These are phyloP conservation scores for Colletotrichum sp. DNA, from an alignment of 2,329 filamentous ascomycete genomes.

Conservation along the genomic window DNA sequence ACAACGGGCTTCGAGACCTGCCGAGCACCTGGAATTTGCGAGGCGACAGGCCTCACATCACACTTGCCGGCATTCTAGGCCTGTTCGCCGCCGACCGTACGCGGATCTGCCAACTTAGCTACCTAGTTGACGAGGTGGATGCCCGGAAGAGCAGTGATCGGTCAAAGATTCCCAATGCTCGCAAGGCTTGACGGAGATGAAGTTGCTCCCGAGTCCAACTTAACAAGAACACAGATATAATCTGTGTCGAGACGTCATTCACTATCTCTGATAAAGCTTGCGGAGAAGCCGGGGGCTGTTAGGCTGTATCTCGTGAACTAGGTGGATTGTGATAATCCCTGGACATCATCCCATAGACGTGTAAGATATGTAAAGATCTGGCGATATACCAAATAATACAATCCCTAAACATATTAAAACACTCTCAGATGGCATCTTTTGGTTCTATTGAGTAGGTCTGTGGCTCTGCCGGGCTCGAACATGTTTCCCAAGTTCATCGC, in stretches of 20 bases:
- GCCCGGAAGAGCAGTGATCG: background rate
- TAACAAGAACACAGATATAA: background rate
- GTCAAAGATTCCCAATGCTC: background rate
- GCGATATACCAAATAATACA: background rate
- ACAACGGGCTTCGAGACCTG: background rate
- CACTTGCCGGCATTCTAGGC: background rate
- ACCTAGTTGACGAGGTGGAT: background rate
- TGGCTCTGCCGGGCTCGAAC: fast-evolving
- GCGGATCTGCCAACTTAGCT: background rate
- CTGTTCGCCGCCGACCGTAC: background rate
- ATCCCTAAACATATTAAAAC: background rate
- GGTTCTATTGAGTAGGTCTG: fast-evolving
- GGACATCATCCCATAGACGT: background rate
- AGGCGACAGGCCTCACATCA: background rate
- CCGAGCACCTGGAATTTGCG: background rate
- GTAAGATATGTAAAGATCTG: background rate
- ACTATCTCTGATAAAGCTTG: background rate
- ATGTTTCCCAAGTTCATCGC: background rate
- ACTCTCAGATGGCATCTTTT: background rate
- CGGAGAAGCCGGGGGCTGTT: fast-evolving
- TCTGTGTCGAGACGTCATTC: background rate
- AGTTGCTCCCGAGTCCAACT: background rate
- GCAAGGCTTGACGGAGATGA: background rate
- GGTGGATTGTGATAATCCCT: background rate
- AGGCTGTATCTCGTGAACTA: background rate